Evolutionary conservation across 495 filamentous ascomycete species (phyloP).

Genomic region (Neurospora cerealis): DNA sequence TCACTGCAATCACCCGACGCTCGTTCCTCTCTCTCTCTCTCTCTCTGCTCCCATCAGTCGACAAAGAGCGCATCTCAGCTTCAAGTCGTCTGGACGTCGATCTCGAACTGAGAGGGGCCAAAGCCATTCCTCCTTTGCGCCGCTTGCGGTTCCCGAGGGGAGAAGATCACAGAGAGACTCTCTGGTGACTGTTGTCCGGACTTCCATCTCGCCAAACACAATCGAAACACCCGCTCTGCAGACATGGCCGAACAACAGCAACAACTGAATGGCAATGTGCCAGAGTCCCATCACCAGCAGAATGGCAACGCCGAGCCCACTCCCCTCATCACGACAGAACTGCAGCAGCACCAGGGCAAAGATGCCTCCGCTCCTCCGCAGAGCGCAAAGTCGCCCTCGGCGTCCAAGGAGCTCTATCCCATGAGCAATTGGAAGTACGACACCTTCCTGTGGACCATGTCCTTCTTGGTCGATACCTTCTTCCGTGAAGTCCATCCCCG

Average conservation of each 20-base stretch:
- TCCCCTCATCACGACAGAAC: conserved; percentile 8
- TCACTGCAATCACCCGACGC: not conserved
- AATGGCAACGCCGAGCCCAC: not conserved
- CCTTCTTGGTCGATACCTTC: conserved; percentile 84
- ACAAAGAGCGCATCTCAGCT: not conserved
- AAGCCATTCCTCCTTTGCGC: not conserved
- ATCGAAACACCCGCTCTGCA: not conserved
- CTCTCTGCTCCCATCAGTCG: not conserved
- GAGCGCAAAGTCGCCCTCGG: conserved; percentile 13
- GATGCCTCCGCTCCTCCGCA: conserved; percentile 9
- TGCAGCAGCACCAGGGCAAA: conserved; percentile 5
- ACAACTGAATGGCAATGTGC: not conserved
- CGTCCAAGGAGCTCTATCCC: conserved; percentile 49
- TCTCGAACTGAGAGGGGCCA: not conserved
- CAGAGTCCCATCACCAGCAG: not conserved
- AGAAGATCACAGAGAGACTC: not conserved
- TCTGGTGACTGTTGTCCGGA: not conserved
- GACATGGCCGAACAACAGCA: not conserved
- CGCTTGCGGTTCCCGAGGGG: not conserved
- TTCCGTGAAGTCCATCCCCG: conserved; percentile 96
- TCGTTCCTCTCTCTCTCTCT: not conserved
- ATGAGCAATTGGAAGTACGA: conserved; percentile 74
- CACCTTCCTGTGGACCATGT: conserved; percentile 70
- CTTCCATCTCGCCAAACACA: not conserved
- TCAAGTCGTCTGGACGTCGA: not conserved